Conservation (phyloP, 352 stramenopile species). For the Phytophthora pinifolia region DNA sequence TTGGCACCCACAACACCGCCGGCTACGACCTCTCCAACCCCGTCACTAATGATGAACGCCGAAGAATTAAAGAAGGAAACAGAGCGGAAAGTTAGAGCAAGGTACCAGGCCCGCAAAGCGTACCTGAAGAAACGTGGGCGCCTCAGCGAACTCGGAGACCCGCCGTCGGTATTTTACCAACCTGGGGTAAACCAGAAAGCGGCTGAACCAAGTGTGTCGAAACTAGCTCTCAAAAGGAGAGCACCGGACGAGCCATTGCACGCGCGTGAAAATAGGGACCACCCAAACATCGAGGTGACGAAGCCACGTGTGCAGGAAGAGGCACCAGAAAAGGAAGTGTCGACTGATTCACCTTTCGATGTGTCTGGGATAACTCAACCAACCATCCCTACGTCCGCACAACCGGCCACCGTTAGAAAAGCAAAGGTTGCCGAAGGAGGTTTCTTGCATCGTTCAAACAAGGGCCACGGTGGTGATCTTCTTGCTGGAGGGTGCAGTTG, state of each 20-base stretch:
- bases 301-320: constrained; percentile 16
- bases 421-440: constrained; percentile 3
- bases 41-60: constrained; percentile 5
- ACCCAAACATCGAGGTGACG: constrained; percentile 11
- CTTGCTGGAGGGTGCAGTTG: constrained; percentile 34
- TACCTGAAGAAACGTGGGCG: constrained; percentile 35
- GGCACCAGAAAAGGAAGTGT: neutral
- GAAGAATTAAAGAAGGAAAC: constrained; percentile 23
- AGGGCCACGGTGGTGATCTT: constrained; percentile 29
- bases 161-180: neutral
- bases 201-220: neutral
- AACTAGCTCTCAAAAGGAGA: constrained; percentile 14
- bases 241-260: constrained; percentile 1
- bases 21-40: neutral
- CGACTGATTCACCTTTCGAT: constrained; percentile 9
- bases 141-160: constrained; percentile 21
- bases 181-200: neutral
- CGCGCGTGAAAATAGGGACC: constrained; percentile 1
- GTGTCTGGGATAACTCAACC: constrained; percentile 14
- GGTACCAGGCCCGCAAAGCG: constrained; percentile 29
- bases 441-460: constrained; percentile 21
- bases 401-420: neutral
- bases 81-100: constrained; percentile 24
- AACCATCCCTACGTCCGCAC: neutral
- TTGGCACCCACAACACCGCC: constrained; percentile 9